Conservation (phyloP, 2,329 filamentous ascomycete genomes). For the Ophiostoma quercus region DNA sequence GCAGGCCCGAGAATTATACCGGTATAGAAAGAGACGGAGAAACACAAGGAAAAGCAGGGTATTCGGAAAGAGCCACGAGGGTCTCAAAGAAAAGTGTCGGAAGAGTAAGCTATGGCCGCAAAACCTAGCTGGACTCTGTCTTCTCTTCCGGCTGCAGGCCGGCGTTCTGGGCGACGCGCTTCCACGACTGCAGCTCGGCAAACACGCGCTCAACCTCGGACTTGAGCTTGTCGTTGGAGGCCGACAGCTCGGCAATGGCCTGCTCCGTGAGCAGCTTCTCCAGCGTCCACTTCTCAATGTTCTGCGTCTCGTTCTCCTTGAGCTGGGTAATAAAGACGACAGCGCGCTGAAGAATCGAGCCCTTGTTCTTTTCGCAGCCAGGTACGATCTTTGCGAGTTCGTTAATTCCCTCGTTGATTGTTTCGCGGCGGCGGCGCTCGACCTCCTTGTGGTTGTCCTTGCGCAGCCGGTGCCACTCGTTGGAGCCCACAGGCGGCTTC, state of each 20-base stretch:
- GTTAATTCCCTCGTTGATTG: constrained; percentile 98
- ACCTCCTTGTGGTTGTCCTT: constrained; percentile 99
- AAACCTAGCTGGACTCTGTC: constrained; percentile 35
- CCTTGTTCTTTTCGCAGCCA: constrained; percentile 98
- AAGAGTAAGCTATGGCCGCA: not conserved
- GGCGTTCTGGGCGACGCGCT: constrained; percentile 59
- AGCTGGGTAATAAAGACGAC: constrained; percentile 92
- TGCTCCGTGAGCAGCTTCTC: constrained; percentile 88
- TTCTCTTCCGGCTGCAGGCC: constrained; percentile 45
- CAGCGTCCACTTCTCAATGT: constrained; percentile 89
- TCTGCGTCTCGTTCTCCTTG: constrained; percentile 88
- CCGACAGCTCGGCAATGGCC: constrained; percentile 79
- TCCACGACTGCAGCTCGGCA: constrained; percentile 73
- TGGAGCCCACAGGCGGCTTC: constrained; percentile 89
- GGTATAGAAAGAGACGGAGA: constrained; percentile 5
- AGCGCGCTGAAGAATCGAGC: constrained; percentile 86
- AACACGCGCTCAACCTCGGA: constrained; percentile 72
- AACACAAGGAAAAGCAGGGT: constrained; percentile 5
- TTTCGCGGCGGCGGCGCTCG: constrained; percentile 91
- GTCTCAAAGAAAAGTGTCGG: not conserved
- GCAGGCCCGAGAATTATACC: constrained; percentile 4
- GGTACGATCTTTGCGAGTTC: constrained; percentile 97
- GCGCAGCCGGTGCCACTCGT: constrained; percentile 95
- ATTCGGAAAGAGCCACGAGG: not conserved
- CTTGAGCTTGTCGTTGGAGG: constrained; percentile 83